A percentile compares a stretch with the other conserved stretches of the same genome.
These are phyloP conservation scores for Pseudozyma sp. DNA, from an alignment of 1,284 basidiomycete species.

Conservation along the genomic window DNA sequence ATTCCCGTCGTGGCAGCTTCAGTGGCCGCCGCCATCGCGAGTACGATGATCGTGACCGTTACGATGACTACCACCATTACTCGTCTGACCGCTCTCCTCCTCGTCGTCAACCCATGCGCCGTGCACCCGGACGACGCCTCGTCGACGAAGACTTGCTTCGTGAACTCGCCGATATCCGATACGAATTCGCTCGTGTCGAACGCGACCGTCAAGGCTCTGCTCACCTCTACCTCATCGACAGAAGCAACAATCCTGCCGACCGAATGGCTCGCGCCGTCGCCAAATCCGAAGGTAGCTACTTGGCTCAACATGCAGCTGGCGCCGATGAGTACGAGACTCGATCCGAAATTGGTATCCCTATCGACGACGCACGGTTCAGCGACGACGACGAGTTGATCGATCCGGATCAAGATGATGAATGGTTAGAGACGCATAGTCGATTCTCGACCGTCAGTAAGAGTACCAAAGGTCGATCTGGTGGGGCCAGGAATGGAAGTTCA, in stretches of 20 bases:
- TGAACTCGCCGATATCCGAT: slow-evolving; percentile 58
- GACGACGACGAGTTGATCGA: slow-evolving; percentile 27
- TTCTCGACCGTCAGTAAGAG: slow-evolving; percentile 17
- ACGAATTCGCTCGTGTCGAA: slow-evolving; percentile 50
- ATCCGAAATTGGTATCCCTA: slow-evolving; percentile 28
- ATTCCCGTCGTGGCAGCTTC: slow-evolving; percentile 9
- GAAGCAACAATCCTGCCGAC: slow-evolving; percentile 57
- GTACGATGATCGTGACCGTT: slow-evolving; percentile 9
- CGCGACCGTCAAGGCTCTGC: slow-evolving; percentile 43
- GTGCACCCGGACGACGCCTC: slow-evolving; percentile 44
- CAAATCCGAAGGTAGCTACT: slow-evolving; percentile 34
- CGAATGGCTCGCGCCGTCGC: slow-evolving; percentile 51
- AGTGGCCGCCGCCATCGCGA: slow-evolving; percentile 5
- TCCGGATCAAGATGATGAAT: slow-evolving; percentile 31
- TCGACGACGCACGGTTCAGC: slow-evolving; percentile 22
- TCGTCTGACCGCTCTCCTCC: slow-evolving; percentile 14
- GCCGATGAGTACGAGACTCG: slow-evolving; percentile 19
- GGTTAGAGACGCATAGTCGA: slow-evolving; percentile 34
- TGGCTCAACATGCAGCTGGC: slow-evolving; percentile 8
- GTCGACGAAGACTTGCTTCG: slow-evolving; percentile 62
- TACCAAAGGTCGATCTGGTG: slow-evolving; percentile 7
- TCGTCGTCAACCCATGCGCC: slow-evolving; percentile 20
- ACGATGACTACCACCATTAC: slow-evolving; percentile 7
- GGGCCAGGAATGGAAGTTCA: neutral
- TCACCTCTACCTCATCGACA: slow-evolving; percentile 62